These are phyloP conservation scores for Schizonepeta tenuifolia DNA, from an alignment of 257 asterid genomes.

Conservation along the genomic window DNA sequence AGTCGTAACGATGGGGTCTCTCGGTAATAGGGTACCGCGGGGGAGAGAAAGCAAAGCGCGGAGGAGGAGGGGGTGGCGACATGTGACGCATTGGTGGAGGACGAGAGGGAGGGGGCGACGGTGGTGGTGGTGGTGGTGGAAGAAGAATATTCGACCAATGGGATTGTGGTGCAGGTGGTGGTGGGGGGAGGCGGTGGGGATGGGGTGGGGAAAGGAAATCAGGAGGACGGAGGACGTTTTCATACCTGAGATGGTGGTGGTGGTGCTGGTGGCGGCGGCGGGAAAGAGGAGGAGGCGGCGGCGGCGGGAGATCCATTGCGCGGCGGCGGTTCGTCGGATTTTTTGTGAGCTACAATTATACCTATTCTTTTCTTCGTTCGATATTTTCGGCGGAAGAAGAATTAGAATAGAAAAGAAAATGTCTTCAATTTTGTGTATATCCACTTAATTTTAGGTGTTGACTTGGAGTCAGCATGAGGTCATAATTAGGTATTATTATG, in stretches of 20 bases:
- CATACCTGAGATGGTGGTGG: conserved; percentile 56
- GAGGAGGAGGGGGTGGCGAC: conserved; percentile 32
- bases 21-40: conserved; percentile 37
- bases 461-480: conserved; percentile 12
- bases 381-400: conserved; percentile 34
- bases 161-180: conserved; percentile 41
- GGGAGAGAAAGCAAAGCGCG: conserved; percentile 38
- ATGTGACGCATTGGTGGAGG: conserved; percentile 32
- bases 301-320: conserved; percentile 53
- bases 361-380: conserved; percentile 10
- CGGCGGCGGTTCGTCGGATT: conserved; percentile 22
- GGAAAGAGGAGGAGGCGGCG: conserved; percentile 34
- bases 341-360: conserved; percentile 10
- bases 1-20: conserved; percentile 44
- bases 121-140: conserved; percentile 40
- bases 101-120: conserved; percentile 37
- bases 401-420: background rate
- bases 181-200: conserved; percentile 41
- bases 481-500: background rate
- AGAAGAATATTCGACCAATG: conserved; percentile 28
- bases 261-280: conserved; percentile 45
- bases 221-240: conserved; percentile 37
- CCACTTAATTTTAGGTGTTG: background rate
- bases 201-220: conserved; percentile 30
- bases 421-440: background rate